phyloP scores from a whole-genome alignment of 139 green algal genomes.

The Chlamydomonas incerta region DNA sequence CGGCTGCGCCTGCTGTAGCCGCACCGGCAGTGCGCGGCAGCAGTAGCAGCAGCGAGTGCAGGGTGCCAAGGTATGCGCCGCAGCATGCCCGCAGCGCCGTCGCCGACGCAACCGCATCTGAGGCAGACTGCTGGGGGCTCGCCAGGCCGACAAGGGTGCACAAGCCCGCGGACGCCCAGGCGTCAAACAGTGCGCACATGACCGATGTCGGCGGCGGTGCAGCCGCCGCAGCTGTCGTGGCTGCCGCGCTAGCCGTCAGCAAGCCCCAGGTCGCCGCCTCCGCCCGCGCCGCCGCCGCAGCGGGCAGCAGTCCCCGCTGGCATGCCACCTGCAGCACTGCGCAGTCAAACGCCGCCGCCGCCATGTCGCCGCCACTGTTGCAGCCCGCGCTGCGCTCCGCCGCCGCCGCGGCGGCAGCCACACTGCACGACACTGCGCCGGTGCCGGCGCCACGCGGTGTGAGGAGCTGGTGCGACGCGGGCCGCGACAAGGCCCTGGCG shows the following conservation, averaged over 20 bases:
- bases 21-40: too few relatives aligned
- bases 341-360: not conserved
- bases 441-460: too few relatives aligned
- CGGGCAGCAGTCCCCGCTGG: not conserved
- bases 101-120: not conserved
- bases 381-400: too few relatives aligned
- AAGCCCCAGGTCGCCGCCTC: not conserved
- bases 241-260: not conserved
- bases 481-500: too few relatives aligned
- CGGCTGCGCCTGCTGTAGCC: too few relatives aligned
- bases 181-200: not conserved
- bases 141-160: too few relatives aligned
- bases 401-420: not conserved
- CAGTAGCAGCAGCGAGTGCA: not conserved
- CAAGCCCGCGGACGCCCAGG: conserved; percentile 3
- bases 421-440: too few relatives aligned
- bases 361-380: too few relatives aligned
- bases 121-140: not conserved
- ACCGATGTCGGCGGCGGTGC: not conserved
- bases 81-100: not conserved
- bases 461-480: too few relatives aligned
- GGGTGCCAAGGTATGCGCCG: not conserved
- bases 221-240: not conserved
- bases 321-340: conserved; percentile 26
- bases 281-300: not conserved